Evolutionary conservation across 2,329 filamentous ascomycete genomes (phyloP).

Genomic region (Exophiala sp.): DNA sequence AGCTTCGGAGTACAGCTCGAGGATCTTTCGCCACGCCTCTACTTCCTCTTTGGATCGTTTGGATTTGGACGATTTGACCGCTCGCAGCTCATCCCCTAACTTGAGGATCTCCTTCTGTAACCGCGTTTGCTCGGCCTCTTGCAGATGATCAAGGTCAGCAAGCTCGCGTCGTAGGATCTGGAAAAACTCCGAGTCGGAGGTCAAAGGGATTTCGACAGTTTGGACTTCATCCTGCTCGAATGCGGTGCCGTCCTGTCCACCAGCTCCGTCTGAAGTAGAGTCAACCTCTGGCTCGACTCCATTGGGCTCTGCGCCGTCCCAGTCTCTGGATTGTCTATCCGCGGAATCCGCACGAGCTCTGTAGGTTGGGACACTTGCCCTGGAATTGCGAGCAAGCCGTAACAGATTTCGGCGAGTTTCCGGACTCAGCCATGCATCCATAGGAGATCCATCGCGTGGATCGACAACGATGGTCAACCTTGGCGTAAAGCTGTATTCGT

Average conservation of each 20-base stretch:
- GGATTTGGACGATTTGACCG: conserved; percentile 56
- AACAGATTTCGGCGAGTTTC: conserved; percentile 60
- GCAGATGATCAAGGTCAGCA: conserved; percentile 60
- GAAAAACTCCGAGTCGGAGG: conserved; percentile 76
- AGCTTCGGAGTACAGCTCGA: conserved; percentile 73
- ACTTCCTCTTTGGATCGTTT: conserved; percentile 59
- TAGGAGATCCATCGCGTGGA: conserved; percentile 58
- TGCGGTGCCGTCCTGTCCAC: neutral
- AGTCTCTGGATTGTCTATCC: neutral
- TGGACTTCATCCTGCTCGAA: conserved; percentile 31
- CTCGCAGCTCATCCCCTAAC: conserved; percentile 60
- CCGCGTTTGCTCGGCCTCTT: conserved; percentile 58
- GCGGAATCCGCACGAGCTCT: conserved; percentile 1
- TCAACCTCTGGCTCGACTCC: neutral
- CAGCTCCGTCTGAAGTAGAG: neutral
- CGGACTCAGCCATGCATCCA: conserved; percentile 62
- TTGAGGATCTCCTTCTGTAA: conserved; percentile 58
- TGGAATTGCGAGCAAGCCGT: conserved; percentile 46
- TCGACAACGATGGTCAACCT: conserved; percentile 66
- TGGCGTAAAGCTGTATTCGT: conserved; percentile 51
- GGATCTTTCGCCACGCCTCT: conserved; percentile 71
- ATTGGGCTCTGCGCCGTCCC: neutral
- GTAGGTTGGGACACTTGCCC: neutral
- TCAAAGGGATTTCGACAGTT: conserved; percentile 66
- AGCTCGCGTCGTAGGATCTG: conserved; percentile 67